Conservation (phyloP, 2,329 filamentous ascomycete species). For the Fusarium sacchari region DNA sequence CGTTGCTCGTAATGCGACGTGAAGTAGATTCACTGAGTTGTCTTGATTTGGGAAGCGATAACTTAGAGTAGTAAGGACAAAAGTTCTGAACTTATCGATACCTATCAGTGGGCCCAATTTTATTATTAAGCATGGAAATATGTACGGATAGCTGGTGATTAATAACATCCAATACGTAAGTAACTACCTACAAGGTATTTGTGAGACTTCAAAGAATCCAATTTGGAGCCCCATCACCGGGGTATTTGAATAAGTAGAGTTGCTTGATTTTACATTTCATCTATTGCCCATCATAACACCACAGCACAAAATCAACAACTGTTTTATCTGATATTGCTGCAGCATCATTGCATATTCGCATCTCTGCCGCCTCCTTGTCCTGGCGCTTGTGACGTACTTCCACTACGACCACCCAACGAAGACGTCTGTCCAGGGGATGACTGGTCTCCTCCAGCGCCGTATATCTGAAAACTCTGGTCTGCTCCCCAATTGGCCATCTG, state of each 20-base stretch:
- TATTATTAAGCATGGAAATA: conserved; percentile 18
- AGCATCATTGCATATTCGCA: conserved; percentile 38
- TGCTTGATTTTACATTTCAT: conserved; percentile 28
- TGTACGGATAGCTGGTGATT: background rate
- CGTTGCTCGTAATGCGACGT: background rate
- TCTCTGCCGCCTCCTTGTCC: conserved; percentile 7
- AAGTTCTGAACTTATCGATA: conserved; percentile 22
- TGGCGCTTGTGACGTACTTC: conserved; percentile 24
- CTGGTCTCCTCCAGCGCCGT: conserved; percentile 48
- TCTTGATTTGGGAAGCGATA: background rate
- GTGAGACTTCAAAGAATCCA: background rate
- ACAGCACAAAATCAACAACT: conserved; percentile 24
- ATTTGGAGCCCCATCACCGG: background rate
- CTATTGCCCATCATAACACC: conserved; percentile 9
- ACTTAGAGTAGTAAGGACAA: background rate
- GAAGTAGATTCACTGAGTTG: background rate
- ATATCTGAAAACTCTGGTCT: conserved; percentile 64
- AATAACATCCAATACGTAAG: background rate
- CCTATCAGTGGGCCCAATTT: conserved; percentile 2
- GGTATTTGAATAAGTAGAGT: conserved; percentile 3
- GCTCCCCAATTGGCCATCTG: conserved; percentile 63
- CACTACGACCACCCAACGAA: conserved; percentile 35
- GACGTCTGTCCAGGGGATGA: conserved; percentile 44
- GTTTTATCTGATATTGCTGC: conserved; percentile 13
- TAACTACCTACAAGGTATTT: no score